Conservation (phyloP, 371 early-diverging fungal genomes). For the Globomyces sp. region DNA sequence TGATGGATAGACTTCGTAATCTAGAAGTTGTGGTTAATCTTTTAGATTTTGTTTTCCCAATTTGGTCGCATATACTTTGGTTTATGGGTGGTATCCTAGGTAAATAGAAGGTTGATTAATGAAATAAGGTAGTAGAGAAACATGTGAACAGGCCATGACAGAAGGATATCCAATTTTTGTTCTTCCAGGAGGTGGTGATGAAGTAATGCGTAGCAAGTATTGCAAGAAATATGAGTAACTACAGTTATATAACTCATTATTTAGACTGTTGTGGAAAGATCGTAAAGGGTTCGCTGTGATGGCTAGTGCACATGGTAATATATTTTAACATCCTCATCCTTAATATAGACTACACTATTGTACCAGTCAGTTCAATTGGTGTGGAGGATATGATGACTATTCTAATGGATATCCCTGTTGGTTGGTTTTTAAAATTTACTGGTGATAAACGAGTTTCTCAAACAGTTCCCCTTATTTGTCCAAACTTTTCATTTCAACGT, state of each 20-base stretch:
- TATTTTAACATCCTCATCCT: background rate
- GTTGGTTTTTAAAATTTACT: background rate
- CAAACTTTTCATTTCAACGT: conserved; percentile 8
- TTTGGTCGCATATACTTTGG: conserved; percentile 9
- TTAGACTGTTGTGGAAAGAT: conserved; percentile 36
- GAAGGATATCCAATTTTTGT: conserved; percentile 19
- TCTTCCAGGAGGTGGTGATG: conserved; percentile 34
- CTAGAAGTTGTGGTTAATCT: too few species aligned
- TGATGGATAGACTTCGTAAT: background rate
- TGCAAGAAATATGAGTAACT: conserved; percentile 1
- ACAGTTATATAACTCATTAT: conserved; percentile 23
- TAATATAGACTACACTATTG: conserved; percentile 30
- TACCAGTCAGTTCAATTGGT: conserved; percentile 24
- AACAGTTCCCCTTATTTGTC: background rate
- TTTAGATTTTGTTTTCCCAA: conserved; percentile 2
- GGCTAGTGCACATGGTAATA: background rate
- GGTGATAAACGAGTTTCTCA: conserved; percentile 1
- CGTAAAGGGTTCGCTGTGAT: conserved; percentile 30
- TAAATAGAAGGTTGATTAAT: background rate
- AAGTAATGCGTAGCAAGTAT: conserved; percentile 21
- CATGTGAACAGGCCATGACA: conserved; percentile 11
- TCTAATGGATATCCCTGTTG: conserved; percentile 26
- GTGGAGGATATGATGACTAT: conserved; percentile 17
- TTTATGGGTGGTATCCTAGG: conserved; percentile 7
- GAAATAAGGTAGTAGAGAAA: background rate